These are phyloP conservation scores for Haberlea rhodopensis DNA, from an alignment of 257 asterid species.

Conservation along the genomic window DNA sequence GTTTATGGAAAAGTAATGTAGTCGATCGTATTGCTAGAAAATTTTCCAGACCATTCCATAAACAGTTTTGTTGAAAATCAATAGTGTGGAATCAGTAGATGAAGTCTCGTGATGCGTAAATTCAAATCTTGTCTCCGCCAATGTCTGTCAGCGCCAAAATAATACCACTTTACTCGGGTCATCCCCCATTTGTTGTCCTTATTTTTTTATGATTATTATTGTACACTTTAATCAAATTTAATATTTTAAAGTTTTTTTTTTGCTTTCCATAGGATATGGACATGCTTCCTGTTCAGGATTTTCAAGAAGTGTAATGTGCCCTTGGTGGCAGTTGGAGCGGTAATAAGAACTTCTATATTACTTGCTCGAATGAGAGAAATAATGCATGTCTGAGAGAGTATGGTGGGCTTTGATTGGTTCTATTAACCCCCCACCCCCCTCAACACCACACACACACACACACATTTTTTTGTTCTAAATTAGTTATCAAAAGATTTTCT, in stretches of 20 bases:
- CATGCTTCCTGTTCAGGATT: slow-evolving; percentile 79
- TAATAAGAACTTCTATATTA: slow-evolving; percentile 27
- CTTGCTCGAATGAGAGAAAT: not conserved
- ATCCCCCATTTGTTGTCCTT: not conserved
- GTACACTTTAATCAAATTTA: too few species aligned
- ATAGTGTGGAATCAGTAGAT: not conserved
- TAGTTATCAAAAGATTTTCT: too few species aligned
- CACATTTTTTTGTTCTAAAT: too few species aligned
- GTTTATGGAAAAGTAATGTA: too few species aligned
- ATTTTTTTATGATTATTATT: not conserved
- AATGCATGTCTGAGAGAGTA: not conserved
- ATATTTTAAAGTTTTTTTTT: slow-evolving; percentile 12
- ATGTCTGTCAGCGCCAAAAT: too few species aligned
- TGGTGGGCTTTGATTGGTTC: not conserved
- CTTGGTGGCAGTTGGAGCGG: slow-evolving; percentile 88
- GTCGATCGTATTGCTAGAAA: too few species aligned
- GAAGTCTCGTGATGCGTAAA: not conserved
- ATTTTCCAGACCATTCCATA: not conserved
- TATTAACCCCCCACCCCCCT: too few species aligned
- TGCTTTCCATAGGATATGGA: slow-evolving; percentile 74
- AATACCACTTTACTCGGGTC: too few species aligned
- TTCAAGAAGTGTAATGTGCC: slow-evolving; percentile 79
- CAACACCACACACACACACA: too few species aligned
- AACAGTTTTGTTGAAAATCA: slow-evolving; percentile 4
- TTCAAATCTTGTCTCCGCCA: slow-evolving; percentile 15